Conservation (phyloP, 495 filamentous ascomycete species). For the Penicillium samsonianum region DNA sequence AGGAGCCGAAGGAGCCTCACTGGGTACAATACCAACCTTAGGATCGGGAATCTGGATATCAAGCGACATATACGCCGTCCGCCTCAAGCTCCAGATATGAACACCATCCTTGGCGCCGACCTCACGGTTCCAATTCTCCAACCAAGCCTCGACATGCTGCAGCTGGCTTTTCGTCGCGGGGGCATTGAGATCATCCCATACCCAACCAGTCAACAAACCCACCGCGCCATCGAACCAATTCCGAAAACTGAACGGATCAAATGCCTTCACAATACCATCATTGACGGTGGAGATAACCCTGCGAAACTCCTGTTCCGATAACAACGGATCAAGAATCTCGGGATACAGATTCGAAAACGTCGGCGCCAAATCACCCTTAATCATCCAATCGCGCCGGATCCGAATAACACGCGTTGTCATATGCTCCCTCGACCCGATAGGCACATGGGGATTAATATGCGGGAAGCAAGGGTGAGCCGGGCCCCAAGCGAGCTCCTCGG, state of each 20-base stretch:
- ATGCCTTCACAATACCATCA: constrained; percentile 65
- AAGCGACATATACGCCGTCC: constrained; percentile 85
- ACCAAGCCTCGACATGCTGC: constrained; percentile 66
- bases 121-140: constrained; percentile 79
- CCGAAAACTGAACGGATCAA: constrained; percentile 67
- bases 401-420: constrained; percentile 84
- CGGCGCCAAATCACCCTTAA: constrained; percentile 86
- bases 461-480: constrained; percentile 89
- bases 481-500: constrained; percentile 69
- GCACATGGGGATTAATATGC: constrained; percentile 90
- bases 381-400: constrained; percentile 86
- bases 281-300: constrained; percentile 78
- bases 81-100: constrained; percentile 71
- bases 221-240: constrained; percentile 76
- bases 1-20: constrained; percentile 39
- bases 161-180: constrained; percentile 70
- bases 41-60: constrained; percentile 87
- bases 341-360: constrained; percentile 93
- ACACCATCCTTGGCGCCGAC: constrained; percentile 58
- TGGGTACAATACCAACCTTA: constrained; percentile 58
- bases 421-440: constrained; percentile 70
- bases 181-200: constrained; percentile 87
- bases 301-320: constrained; percentile 81
- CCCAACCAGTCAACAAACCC: constrained; percentile 81
- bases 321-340: constrained; percentile 84